phyloP scores from a whole-genome alignment of 805 yeast species.

The Spathaspora gorwiae region DNA sequence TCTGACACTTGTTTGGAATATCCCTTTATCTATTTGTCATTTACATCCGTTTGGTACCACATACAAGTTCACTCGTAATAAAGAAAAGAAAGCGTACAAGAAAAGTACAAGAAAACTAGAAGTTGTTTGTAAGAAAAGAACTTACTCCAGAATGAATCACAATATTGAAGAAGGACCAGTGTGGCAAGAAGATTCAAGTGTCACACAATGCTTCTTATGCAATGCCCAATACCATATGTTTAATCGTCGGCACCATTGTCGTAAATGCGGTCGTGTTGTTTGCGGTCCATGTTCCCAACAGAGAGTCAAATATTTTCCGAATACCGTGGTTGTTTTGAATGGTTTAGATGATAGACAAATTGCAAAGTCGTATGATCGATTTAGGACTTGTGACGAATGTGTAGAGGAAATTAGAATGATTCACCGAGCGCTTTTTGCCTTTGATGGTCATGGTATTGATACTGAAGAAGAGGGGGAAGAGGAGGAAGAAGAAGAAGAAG shows the following conservation, averaged over 20 bases:
- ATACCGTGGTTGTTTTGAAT: constrained; percentile 46
- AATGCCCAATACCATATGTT: constrained; percentile 49
- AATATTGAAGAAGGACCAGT: constrained; percentile 17
- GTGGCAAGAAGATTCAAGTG: constrained; percentile 73
- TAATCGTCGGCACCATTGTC: constrained; percentile 77
- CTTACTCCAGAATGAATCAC: no score
- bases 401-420: constrained; percentile 55
- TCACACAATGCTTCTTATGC: constrained; percentile 53
- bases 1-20: no score
- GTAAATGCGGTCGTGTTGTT: constrained; percentile 74
- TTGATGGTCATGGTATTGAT: not conserved
- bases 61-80: no score
- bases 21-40: no score
- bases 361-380: constrained; percentile 36
- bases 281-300: constrained; percentile 65
- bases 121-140: no score
- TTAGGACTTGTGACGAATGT: constrained; percentile 75
- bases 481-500: not conserved
- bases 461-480: not conserved
- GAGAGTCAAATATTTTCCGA: constrained; percentile 50
- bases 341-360: constrained; percentile 47
- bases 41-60: no score
- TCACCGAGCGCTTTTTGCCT: constrained; percentile 32
- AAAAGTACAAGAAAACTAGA: no score
- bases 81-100: no score